phyloP scores from a whole-genome alignment of 139 green algal species.

The Haematococcus sp. region DNA sequence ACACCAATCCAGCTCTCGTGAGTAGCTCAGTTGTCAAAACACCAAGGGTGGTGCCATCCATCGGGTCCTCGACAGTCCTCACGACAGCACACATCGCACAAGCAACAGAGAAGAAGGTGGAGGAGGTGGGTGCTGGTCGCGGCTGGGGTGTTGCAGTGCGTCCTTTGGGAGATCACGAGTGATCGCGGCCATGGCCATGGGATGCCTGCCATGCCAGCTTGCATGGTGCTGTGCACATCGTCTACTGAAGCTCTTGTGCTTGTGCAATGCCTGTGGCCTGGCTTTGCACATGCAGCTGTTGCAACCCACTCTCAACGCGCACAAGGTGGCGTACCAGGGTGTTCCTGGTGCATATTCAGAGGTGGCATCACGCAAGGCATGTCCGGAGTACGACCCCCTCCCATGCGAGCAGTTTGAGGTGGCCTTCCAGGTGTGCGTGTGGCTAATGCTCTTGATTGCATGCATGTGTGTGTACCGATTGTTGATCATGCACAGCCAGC shows the following conservation, averaged over 20 bases:
- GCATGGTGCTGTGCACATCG: too few relatives aligned
- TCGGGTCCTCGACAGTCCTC: slow-evolving; percentile 1
- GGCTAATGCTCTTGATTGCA: slow-evolving; percentile 26
- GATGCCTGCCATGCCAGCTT: too few relatives aligned
- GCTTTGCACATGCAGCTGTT: background rate
- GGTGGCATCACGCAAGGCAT: slow-evolving; percentile 77
- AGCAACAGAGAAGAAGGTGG: slow-evolving; percentile 31
- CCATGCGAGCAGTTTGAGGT: slow-evolving; percentile 96
- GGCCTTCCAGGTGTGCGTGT: slow-evolving; percentile 85
- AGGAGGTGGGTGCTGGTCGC: slow-evolving; percentile 23
- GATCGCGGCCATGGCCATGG: too few relatives aligned
- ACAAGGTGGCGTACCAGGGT: slow-evolving; percentile 81
- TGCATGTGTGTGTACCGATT: too few relatives aligned
- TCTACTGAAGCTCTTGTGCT: background rate
- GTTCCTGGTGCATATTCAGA: slow-evolving; percentile 95
- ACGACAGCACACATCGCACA: slow-evolving; percentile 40
- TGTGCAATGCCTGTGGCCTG: background rate
- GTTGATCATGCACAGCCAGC: too few relatives aligned
- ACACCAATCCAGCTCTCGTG: too few relatives aligned
- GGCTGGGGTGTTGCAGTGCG: too few relatives aligned
- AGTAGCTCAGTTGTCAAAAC: too few relatives aligned
- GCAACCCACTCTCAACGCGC: background rate
- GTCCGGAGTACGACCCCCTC: slow-evolving; percentile 72
- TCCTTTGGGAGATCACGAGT: too few relatives aligned
- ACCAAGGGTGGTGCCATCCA: too few relatives aligned